A percentile compares a stretch with the other conserved stretches of the same genome.
Evolutionary conservation across 1,139 yeast genomes (phyloP).

Genomic region (Blastobotrys apis): DNA sequence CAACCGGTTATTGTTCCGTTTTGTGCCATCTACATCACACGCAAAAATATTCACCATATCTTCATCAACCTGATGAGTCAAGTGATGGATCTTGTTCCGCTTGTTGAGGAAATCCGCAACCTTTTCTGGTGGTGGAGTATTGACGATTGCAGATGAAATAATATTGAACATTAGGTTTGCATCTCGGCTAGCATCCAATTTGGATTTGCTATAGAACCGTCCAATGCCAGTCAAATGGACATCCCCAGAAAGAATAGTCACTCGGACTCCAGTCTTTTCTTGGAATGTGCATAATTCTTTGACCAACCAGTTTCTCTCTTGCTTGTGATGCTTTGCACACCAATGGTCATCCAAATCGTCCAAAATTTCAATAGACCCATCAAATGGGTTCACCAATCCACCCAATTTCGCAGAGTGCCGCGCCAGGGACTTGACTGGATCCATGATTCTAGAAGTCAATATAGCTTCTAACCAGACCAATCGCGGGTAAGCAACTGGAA

Average conservation of each 20-base stretch:
- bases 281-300: slow-evolving; percentile 59
- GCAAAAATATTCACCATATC: slow-evolving; percentile 72
- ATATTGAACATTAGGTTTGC: slow-evolving; percentile 77
- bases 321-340: slow-evolving; percentile 83
- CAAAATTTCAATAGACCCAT: slow-evolving; percentile 81
- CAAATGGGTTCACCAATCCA: slow-evolving; percentile 79
- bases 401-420: slow-evolving; percentile 59
- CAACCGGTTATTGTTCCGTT: slow-evolving; percentile 55
- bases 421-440: slow-evolving; percentile 66
- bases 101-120: slow-evolving; percentile 68
- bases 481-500: slow-evolving; percentile 91
- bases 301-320: slow-evolving; percentile 65
- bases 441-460: slow-evolving; percentile 50
- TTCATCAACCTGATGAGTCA: slow-evolving; percentile 62
- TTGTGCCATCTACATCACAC: slow-evolving; percentile 54
- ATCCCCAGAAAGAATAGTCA: slow-evolving; percentile 87
- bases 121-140: slow-evolving; percentile 87
- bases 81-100: slow-evolving; percentile 62
- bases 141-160: slow-evolving; percentile 82
- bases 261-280: slow-evolving; percentile 56
- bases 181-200: slow-evolving; percentile 59
- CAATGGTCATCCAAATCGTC: slow-evolving; percentile 96
- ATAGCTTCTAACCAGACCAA: slow-evolving; percentile 82
- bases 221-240: slow-evolving; percentile 88
- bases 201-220: slow-evolving; percentile 56